Evolutionary conservation across 306 rosid genomes (phyloP).

Genomic region (cucumber (Cucumis sativus)): DNA sequence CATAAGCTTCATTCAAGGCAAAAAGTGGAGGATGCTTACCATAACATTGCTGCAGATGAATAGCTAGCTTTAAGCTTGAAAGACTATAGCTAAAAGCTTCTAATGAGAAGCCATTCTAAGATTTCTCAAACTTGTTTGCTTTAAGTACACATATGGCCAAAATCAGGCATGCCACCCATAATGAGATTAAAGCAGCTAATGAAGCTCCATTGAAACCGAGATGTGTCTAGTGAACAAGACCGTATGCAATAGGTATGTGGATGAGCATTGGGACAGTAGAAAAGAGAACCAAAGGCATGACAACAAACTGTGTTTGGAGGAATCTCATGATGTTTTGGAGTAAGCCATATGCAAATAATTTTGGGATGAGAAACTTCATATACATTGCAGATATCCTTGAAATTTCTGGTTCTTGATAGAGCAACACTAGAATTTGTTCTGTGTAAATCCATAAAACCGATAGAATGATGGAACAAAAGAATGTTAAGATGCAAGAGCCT

Average conservation of each 20-base stretch:
- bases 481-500: constrained; percentile 45
- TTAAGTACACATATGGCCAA: constrained; percentile 24
- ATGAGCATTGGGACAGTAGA: constrained; percentile 32
- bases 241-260: constrained; percentile 38
- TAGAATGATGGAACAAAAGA: constrained; percentile 34
- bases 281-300: constrained; percentile 40
- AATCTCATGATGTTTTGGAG: constrained; percentile 64
- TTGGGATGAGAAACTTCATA: constrained; percentile 46
- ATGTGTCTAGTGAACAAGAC: constrained; percentile 30
- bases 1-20: background rate
- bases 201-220: constrained; percentile 56
- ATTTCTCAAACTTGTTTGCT: constrained; percentile 31
- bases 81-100: constrained; percentile 31
- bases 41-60: constrained; percentile 67
- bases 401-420: constrained; percentile 50
- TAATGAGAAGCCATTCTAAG: constrained; percentile 63
- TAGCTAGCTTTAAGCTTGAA: constrained; percentile 45
- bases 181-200: constrained; percentile 40
- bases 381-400: constrained; percentile 42
- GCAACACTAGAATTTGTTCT: constrained; percentile 37
- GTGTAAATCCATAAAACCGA: constrained; percentile 48
- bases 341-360: constrained; percentile 52
- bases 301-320: constrained; percentile 58
- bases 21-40: constrained; percentile 30
- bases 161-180: constrained; percentile 43